Percentiles rank a stretch among this genome's conserved stretches.
These are phyloP conservation scores for Austroboletus festivus DNA, from an alignment of 768 basidiomycete species.

Conservation along the genomic window DNA sequence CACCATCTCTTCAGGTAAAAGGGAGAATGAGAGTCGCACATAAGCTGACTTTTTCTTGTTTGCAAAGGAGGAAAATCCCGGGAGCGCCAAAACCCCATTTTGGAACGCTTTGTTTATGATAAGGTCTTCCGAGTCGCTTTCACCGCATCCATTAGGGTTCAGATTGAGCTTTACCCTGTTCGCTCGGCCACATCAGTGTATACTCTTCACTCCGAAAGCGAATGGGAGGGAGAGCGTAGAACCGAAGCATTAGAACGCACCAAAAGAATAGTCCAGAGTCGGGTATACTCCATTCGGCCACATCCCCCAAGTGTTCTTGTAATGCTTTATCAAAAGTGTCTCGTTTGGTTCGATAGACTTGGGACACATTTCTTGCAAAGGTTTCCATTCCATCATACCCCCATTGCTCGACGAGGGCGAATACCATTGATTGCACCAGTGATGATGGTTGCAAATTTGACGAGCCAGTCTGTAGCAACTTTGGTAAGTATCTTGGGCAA, in stretches of 20 bases:
- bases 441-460: conserved; percentile 62
- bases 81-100: conserved; percentile 76
- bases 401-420: conserved; percentile 59
- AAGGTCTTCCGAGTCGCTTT: conserved; percentile 61
- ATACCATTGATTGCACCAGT: conserved; percentile 53
- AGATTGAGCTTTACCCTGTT: conserved; percentile 60
- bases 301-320: conserved; percentile 62
- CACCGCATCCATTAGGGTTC: conserved; percentile 24
- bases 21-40: conserved; percentile 73
- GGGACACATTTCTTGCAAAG: conserved; percentile 59
- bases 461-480: conserved; percentile 48
- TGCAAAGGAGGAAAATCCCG: conserved; percentile 71
- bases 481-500: not conserved
- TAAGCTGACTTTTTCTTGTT: conserved; percentile 62
- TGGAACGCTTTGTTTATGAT: conserved; percentile 69
- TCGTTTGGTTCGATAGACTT: conserved; percentile 63
- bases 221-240: no score
- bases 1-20: conserved; percentile 57
- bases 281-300: conserved; percentile 65
- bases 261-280: conserved; percentile 85
- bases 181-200: not conserved
- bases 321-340: conserved; percentile 72
- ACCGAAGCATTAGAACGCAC: conserved; percentile 35
- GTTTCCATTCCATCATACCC: conserved; percentile 65
- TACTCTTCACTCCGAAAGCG: not conserved